phyloP scores from a whole-genome alignment of 1,284 basidiomycete genomes.

The Trametes sp. region DNA sequence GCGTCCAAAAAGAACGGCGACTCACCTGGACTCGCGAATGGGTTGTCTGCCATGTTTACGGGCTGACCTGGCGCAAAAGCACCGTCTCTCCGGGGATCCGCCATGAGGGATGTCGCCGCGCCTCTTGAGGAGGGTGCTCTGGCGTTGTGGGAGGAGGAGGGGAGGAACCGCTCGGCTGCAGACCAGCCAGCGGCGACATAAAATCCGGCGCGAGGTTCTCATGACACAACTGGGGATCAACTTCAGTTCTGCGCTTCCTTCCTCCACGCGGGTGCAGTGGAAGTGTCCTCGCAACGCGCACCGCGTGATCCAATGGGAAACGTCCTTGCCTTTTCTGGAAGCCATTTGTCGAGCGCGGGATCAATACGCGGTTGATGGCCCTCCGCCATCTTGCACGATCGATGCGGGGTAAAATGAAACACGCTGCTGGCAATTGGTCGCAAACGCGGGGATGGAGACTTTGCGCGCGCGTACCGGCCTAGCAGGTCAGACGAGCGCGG shows the following conservation, averaged over 20 bases:
- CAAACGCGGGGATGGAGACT: neutral
- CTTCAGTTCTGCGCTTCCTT: conserved; percentile 15
- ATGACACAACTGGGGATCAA: conserved; percentile 22
- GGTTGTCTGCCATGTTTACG: conserved; percentile 7
- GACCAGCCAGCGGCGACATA: neutral
- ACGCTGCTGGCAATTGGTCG: neutral
- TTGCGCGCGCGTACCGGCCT: neutral
- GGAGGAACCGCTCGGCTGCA: conserved; percentile 4
- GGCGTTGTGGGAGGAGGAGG: conserved; percentile 1
- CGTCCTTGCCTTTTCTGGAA: conserved; percentile 10
- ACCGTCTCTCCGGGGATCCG: conserved; percentile 21
- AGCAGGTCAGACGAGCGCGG: conserved; percentile 14
- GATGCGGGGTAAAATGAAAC: conserved; percentile 26
- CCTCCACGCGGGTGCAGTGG: conserved; percentile 20
- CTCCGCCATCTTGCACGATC: conserved; percentile 1
- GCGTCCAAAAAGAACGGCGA: neutral
- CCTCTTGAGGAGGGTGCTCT: conserved; percentile 2
- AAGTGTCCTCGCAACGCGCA: conserved; percentile 8
- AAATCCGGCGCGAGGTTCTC: conserved; percentile 15
- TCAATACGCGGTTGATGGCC: conserved; percentile 20
- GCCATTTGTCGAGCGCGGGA: conserved; percentile 6
- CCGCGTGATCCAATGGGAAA: conserved; percentile 24
- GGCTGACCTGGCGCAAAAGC: neutral
- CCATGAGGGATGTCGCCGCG: conserved; percentile 17
- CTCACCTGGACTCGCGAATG: conserved; percentile 31